phyloP scores from a whole-genome alignment of 1,284 basidiomycete genomes.

The Tranzscheliella williamsii region DNA sequence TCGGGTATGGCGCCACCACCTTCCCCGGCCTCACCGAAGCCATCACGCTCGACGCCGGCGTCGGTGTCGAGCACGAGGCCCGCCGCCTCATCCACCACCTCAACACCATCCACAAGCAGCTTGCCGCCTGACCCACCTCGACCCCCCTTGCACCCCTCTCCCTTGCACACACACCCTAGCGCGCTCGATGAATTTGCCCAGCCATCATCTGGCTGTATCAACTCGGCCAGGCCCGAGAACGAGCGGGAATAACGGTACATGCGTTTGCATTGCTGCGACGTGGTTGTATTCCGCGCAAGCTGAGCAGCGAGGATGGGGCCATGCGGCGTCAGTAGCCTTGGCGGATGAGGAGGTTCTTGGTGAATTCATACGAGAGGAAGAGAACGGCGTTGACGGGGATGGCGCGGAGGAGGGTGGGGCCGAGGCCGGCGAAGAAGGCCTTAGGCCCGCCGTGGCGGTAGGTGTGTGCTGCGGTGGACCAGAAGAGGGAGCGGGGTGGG shows the following conservation, averaged over 20 bases:
- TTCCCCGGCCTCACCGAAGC: slow-evolving; percentile 78
- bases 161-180: too few relatives aligned
- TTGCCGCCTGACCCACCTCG: too few relatives aligned
- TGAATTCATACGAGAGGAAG: slow-evolving; percentile 40
- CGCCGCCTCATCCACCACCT: slow-evolving; percentile 33
- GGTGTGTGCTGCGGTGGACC: slow-evolving; percentile 16
- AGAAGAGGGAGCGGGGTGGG: slow-evolving; percentile 4
- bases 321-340: slow-evolving; percentile 2
- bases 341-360: slow-evolving; percentile 16
- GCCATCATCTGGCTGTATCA: too few relatives aligned
- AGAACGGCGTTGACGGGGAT: slow-evolving; percentile 51
- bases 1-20: slow-evolving; percentile 82
- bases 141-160: too few relatives aligned
- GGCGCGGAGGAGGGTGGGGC: slow-evolving; percentile 48
- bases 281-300: too few relatives aligned
- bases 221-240: too few relatives aligned
- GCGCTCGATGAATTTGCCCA: too few relatives aligned
- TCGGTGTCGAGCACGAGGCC: slow-evolving; percentile 40
- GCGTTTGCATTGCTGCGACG: too few relatives aligned
- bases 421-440: slow-evolving; percentile 48
- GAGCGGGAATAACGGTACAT: too few relatives aligned
- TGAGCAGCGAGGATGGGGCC: slow-evolving; percentile 3
- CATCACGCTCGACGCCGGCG: slow-evolving; percentile 56
- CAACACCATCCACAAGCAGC: slow-evolving; percentile 9
- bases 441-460: slow-evolving; percentile 31